Evolutionary conservation across 2,329 filamentous ascomycete species (phyloP).

Genomic region (Epichloe scottii): DNA sequence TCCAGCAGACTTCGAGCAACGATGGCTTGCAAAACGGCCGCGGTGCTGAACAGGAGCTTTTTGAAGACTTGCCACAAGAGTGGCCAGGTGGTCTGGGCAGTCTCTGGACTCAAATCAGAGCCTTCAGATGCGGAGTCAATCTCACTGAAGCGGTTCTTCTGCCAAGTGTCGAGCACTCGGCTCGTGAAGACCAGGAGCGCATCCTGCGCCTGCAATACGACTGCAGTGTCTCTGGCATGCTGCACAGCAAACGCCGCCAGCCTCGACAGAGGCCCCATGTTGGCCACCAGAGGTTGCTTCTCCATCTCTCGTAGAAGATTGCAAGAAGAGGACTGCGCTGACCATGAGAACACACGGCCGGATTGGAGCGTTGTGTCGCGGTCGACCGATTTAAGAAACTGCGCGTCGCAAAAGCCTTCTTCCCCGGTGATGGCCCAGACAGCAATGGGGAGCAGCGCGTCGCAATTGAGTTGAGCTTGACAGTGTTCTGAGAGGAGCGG

Average conservation of each 20-base stretch:
- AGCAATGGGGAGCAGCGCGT: conserved; percentile 57
- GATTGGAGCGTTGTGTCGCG: conserved; percentile 46
- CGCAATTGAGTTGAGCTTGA: conserved; percentile 48
- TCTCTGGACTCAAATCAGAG: conserved; percentile 50
- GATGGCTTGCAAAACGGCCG: conserved; percentile 63
- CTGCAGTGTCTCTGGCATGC: conserved; percentile 31
- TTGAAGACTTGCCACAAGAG: conserved; percentile 64
- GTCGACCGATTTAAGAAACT: conserved; percentile 60
- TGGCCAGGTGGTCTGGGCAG: conserved; percentile 53
- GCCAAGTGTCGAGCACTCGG: conserved; percentile 59
- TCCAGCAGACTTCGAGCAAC: conserved; percentile 51
- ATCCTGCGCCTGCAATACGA: conserved; percentile 42
- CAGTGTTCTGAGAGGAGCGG: conserved; percentile 53
- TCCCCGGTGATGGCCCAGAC: conserved; percentile 54
- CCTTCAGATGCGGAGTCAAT: conserved; percentile 58
- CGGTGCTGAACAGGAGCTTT: conserved; percentile 61
- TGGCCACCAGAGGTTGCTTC: conserved; percentile 47
- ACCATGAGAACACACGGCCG: conserved; percentile 47
- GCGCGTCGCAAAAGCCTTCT: conserved; percentile 64
- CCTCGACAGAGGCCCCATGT: conserved; percentile 54
- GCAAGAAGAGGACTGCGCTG: conserved; percentile 45
- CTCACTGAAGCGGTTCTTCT: conserved; percentile 57
- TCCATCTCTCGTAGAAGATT: conserved; percentile 44
- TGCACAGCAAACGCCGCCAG: conserved; percentile 53
- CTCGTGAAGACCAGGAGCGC: conserved; percentile 54